These are phyloP conservation scores for Amauroascus verrucosus DNA, from an alignment of 2,329 filamentous ascomycete genomes.

Conservation along the genomic window DNA sequence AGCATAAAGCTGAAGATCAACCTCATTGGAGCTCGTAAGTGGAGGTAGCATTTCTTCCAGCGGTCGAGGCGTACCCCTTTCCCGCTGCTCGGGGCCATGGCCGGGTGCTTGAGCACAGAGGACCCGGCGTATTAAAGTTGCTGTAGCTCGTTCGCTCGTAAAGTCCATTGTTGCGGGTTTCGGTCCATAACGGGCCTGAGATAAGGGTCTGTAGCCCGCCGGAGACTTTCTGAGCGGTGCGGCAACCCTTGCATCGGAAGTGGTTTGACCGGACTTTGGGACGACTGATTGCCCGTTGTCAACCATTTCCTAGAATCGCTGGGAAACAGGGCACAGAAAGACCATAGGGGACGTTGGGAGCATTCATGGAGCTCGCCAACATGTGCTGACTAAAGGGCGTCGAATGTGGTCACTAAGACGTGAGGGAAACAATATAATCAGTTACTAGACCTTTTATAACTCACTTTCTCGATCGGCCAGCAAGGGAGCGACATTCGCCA, in stretches of 20 bases:
- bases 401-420: too few relatives aligned
- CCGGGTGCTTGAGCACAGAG: conserved; percentile 58
- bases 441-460: neutral
- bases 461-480: neutral
- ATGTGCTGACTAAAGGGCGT: neutral
- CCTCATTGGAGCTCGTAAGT: conserved; percentile 84
- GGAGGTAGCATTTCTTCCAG: conserved; percentile 79
- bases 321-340: neutral
- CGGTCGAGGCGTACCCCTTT: conserved; percentile 51
- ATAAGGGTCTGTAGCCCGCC: conserved; percentile 24
- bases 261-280: conserved; percentile 30
- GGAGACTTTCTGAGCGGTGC: conserved; percentile 24
- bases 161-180: conserved; percentile 33
- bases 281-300: conserved; percentile 27
- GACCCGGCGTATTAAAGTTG: conserved; percentile 68
- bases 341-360: neutral
- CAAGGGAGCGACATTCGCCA: too few relatives aligned
- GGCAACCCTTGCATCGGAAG: conserved; percentile 23
- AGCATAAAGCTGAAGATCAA: conserved; percentile 87
- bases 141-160: conserved; percentile 67
- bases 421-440: neutral
- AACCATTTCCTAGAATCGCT: conserved; percentile 31
- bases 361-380: conserved; percentile 1
- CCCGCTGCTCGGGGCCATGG: conserved; percentile 42
- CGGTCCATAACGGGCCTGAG: conserved; percentile 21